Evolutionary conservation across 2,329 filamentous ascomycete species (phyloP).

Genomic region (Penicillium oxalicum): DNA sequence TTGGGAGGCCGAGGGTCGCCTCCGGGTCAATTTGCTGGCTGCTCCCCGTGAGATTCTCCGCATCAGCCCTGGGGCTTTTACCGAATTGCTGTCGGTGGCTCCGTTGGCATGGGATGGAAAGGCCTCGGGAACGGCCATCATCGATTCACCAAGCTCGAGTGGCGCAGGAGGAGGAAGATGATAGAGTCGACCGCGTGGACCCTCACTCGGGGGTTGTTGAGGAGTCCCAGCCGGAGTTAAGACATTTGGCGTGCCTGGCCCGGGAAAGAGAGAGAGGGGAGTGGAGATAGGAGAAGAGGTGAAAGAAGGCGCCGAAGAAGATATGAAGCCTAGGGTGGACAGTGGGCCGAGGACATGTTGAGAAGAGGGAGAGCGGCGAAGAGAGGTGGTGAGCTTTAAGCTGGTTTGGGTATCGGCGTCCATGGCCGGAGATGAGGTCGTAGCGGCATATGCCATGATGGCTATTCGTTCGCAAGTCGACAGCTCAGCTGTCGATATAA

Average conservation of each 20-base stretch:
- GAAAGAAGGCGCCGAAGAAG: constrained; percentile 26
- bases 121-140: constrained; percentile 46
- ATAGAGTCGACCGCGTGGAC: constrained; percentile 25
- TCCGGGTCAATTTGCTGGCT: constrained; percentile 60
- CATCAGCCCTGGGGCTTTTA: constrained; percentile 62
- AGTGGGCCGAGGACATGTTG: constrained; percentile 34
- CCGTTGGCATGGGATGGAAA: constrained; percentile 38
- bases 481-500: constrained; percentile 28
- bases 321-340: constrained; percentile 18
- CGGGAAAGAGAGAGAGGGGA: constrained; percentile 25
- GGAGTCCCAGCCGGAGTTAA: constrained; percentile 34
- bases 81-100: constrained; percentile 45
- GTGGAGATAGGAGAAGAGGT: constrained; percentile 27
- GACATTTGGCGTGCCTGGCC: constrained; percentile 25
- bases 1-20: constrained; percentile 71
- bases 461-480: constrained; percentile 24
- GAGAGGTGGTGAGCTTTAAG: constrained; percentile 31
- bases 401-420: constrained; percentile 33
- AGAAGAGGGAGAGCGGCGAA: constrained; percentile 28
- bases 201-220: constrained; percentile 30
- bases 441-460: constrained; percentile 36
- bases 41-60: constrained; percentile 79
- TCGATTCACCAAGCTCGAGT: constrained; percentile 69
- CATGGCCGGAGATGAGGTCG: constrained; percentile 31
- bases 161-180: constrained; percentile 42